Evolutionary conservation across 768 basidiomycete species (phyloP).

Genomic region (Mycena haematopus): DNA sequence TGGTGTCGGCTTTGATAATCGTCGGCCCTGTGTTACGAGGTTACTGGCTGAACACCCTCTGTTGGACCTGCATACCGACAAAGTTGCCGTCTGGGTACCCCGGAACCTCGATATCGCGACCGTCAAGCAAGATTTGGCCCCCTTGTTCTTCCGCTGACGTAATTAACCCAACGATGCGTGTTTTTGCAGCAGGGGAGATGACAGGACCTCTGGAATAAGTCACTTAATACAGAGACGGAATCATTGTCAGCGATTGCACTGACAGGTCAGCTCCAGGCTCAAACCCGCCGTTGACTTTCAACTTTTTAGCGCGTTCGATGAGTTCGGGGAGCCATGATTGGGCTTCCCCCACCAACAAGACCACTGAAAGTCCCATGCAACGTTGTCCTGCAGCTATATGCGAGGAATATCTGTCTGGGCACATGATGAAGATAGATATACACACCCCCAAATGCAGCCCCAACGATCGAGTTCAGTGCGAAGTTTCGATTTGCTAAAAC

Average conservation of each 20-base stretch:
- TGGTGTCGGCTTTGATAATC: conserved; percentile 80
- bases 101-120: conserved; percentile 69
- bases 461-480: conserved; percentile 89
- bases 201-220: conserved; percentile 64
- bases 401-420: conserved; percentile 17
- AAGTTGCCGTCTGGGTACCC: conserved; percentile 91
- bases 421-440: conserved; percentile 14
- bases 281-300: conserved; percentile 91
- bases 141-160: conserved; percentile 79
- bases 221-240: conserved; percentile 9
- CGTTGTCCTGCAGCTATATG: conserved; percentile 88
- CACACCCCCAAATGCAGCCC: conserved; percentile 91
- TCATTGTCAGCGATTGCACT: conserved; percentile 25
- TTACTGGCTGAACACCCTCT: not conserved
- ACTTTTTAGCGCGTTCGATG: conserved; percentile 75
- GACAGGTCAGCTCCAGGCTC: conserved; percentile 86
- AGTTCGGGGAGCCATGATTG: conserved; percentile 87
- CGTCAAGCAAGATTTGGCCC: conserved; percentile 87
- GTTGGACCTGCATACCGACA: conserved; percentile 49
- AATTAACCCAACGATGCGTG: conserved; percentile 78
- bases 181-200: conserved; percentile 84
- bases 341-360: conserved; percentile 82
- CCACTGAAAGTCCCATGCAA: conserved; percentile 96
- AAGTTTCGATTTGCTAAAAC: conserved; percentile 86
- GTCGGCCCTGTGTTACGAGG: conserved; percentile 61